A percentile compares a stretch with the other conserved stretches of the same genome.
These are phyloP conservation scores for Dioscorea zingiberensis DNA, from an alignment of 106 monocot genomes.

Conservation along the genomic window DNA sequence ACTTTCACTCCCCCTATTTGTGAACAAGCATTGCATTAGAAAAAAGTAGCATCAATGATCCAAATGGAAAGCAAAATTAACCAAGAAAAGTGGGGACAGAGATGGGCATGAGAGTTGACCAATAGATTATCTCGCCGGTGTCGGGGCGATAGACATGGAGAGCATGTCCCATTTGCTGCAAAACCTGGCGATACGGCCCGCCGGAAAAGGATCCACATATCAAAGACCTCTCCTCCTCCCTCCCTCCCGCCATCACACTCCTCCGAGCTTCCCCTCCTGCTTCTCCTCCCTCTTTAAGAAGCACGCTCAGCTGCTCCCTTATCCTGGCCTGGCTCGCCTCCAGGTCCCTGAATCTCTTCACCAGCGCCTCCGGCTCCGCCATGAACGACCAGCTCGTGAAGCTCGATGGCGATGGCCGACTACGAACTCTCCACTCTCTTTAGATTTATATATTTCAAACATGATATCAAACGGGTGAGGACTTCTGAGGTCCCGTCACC, in stretches of 20 bases:
- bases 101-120: constrained; percentile 8
- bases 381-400: neutral
- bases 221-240: neutral
- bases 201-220: constrained; percentile 20
- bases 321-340: constrained; percentile 34
- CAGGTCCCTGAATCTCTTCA: constrained; percentile 28
- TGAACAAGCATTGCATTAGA: no score
- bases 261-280: neutral
- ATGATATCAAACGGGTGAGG: no score
- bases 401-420: no score
- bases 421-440: no score
- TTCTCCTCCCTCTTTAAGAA: neutral
- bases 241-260: no score
- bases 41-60: no score
- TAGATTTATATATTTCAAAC: no score
- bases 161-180: constrained; percentile 33
- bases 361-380: constrained; percentile 7
- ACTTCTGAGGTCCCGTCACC: neutral
- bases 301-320: constrained; percentile 19
- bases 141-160: constrained; percentile 16
- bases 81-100: no score
- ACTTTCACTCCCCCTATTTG: no score
- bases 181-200: constrained; percentile 18
- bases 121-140: constrained; percentile 33
- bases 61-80: no score